phyloP scores from a whole-genome alignment of 75 land plant genomes.

The Sequoiadendron giganteum region DNA sequence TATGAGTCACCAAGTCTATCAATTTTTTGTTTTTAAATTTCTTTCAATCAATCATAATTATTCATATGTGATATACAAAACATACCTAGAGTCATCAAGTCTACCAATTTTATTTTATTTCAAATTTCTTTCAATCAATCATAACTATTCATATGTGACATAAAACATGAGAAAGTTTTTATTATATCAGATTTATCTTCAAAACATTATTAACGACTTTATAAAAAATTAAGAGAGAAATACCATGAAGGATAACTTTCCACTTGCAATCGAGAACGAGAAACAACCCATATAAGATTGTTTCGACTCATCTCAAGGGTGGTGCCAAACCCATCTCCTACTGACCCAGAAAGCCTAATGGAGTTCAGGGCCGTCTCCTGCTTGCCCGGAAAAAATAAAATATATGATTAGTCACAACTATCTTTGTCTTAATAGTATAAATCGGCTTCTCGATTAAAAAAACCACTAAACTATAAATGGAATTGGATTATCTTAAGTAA shows the following conservation, averaged over 20 bases:
- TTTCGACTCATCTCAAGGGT: conserved; percentile 59
- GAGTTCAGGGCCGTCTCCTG: conserved; percentile 81
- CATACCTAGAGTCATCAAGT: no score
- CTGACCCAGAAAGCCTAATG: conserved; percentile 62
- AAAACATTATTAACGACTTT: background rate
- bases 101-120: no score
- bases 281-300: conserved; percentile 78
- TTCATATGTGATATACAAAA: no score
- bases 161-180: no score
- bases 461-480: no score
- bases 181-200: background rate
- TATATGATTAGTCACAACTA: background rate
- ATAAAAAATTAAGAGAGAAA: background rate
- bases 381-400: background rate
- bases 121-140: no score
- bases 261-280: conserved; percentile 63
- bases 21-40: no score
- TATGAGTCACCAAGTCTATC: no score
- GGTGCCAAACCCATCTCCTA: conserved; percentile 78
- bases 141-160: no score
- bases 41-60: no score
- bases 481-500: no score
- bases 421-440: background rate
- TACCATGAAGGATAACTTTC: conserved; percentile 71
- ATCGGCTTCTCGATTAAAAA: no score